Evolutionary conservation across 345 rosid species (phyloP), one percentile per base, ranked within the genome.

Genomic region (Sonneratia caseolaris): DNA sequence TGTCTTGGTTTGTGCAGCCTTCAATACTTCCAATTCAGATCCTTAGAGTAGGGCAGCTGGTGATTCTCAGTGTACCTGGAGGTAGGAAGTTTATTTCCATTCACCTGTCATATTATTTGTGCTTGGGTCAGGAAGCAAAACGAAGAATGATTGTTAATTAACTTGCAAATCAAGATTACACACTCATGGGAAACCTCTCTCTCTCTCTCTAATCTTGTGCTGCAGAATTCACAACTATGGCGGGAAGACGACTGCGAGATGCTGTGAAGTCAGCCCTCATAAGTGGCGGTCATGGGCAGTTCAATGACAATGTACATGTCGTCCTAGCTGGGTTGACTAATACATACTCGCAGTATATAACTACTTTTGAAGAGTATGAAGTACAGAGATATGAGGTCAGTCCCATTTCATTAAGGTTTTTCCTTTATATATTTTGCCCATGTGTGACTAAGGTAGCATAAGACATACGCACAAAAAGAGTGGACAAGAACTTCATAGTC

Each of bases 191-290:
- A 3, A 22, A 27, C 32, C 32, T 27, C 32, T 27, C 13, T 61
- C 5, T 42, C 10, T 42, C 10, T 42, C 2, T 35, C 7, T 62
- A 24, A 62, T 27, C 37, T 62, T 27, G 37, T 35, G 3, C 21
- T n/a, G 70, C 85, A 96, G 99, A 96, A 81, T 96, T 92, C 72
- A 88, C 99, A 64, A 91, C 99, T 67, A 96, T 96, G 99, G 92
- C 99, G 76, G 98, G 99, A 78, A 90, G 99, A 83, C 96, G 95
- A 43, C 99, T 96, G 71, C 90, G 98, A n/a, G 91, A 91, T 73
- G 94, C 99, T 71, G 96, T 96, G 75, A 86, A 86, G 83, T 42
- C 80, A 1, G 84, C 90, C 69, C 88, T 96, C 56, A 77, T 82
- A 73, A 79, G 88, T 80, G 79, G 78, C 57, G 83, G 82, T 57